A percentile compares a stretch with the other conserved stretches of the same genome.
These are phyloP conservation scores for Paramecium bursaria DNA, from an alignment of 73 alveolate genomes.

Conservation along the genomic window DNA sequence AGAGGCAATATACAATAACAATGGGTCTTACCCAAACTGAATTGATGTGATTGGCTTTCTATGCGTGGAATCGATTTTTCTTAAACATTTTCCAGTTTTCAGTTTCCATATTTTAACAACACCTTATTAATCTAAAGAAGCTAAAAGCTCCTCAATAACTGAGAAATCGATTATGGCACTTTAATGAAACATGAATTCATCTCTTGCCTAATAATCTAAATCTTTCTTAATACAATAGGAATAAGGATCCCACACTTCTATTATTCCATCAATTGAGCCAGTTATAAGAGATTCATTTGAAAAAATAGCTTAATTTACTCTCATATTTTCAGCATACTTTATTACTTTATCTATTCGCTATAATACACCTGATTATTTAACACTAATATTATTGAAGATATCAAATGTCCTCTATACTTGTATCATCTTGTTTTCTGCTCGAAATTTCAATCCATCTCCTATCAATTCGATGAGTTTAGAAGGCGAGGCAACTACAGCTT, in stretches of 20 bases:
- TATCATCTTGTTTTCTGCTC: neutral
- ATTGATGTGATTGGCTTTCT: neutral
- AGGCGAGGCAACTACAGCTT: constrained; percentile 29
- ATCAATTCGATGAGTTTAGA: constrained; percentile 40
- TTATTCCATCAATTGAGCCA: constrained; percentile 49
- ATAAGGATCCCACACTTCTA: constrained; percentile 47
- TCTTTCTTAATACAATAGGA: neutral
- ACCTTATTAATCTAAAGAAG: constrained; percentile 34
- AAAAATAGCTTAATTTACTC: constrained; percentile 26
- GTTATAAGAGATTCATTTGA: constrained; percentile 9
- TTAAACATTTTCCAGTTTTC: constrained; percentile 56
- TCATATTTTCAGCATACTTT: constrained; percentile 52
- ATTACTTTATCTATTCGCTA: neutral
- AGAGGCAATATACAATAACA: constrained; percentile 1
- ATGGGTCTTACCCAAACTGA: constrained; percentile 19
- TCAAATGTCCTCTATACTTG: neutral
- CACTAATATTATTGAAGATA: neutral
- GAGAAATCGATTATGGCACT: constrained; percentile 9
- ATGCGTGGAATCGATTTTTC: constrained; percentile 22
- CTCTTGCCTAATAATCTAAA: constrained; percentile 21
- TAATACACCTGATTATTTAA: neutral
- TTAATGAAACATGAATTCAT: constrained; percentile 35
- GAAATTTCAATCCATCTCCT: constrained; percentile 18
- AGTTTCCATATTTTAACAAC: constrained; percentile 39
- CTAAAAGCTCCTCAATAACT: constrained; percentile 3